phyloP scores from a whole-genome alignment of 768 basidiomycete genomes.

The Leucogyrophana mollusca region DNA sequence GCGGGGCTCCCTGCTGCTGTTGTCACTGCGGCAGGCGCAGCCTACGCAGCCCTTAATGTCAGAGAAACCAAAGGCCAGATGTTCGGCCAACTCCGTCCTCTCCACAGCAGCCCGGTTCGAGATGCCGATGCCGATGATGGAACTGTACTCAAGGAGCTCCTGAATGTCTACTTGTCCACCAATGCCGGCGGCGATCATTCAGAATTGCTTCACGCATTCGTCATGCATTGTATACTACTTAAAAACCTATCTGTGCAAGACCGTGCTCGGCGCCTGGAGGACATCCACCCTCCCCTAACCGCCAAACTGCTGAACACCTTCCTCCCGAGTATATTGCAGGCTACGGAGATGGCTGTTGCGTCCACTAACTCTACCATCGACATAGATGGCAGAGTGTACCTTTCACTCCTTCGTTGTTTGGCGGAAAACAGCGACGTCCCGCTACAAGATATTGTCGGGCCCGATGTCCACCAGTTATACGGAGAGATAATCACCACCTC shows the following conservation, averaged over 20 bases:
- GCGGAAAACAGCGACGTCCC: conserved; percentile 20
- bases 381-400: conserved; percentile 54
- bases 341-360: conserved; percentile 24
- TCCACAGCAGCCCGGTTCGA: not conserved
- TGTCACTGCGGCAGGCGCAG: conserved; percentile 6
- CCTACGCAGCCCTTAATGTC: conserved; percentile 11
- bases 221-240: conserved; percentile 39
- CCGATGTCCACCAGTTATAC: conserved; percentile 20
- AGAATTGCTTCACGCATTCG: conserved; percentile 36
- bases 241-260: conserved; percentile 35
- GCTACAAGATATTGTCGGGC: conserved; percentile 27
- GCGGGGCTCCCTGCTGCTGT: conserved; percentile 13
- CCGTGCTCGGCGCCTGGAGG: conserved; percentile 34
- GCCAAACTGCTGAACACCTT: conserved; percentile 34
- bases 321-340: conserved; percentile 38
- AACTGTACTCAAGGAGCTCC: conserved; percentile 11
- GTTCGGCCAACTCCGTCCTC: not conserved
- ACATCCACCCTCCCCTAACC: conserved; percentile 28
- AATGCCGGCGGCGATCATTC: not conserved
- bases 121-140: not conserved
- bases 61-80: not conserved
- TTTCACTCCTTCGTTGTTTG: conserved; percentile 40
- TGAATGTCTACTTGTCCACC: conserved; percentile 6
- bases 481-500: conserved; percentile 18
- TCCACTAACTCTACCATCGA: conserved; percentile 32